Conservation (phyloP, 1,284 basidiomycete genomes). For the Cryptococcus sp. region DNA sequence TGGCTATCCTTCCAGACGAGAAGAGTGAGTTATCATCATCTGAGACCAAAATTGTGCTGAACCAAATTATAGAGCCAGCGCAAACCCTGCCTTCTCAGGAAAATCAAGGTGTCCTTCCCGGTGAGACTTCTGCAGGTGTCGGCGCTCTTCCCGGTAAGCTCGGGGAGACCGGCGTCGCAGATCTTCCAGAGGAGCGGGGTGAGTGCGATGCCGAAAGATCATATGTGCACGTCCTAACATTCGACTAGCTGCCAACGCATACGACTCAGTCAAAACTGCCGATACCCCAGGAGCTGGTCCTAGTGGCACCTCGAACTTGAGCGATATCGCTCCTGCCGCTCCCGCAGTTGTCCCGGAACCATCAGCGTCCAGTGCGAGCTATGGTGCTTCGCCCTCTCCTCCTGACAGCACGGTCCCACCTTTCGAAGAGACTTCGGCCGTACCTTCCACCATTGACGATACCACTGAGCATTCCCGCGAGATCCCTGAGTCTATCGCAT, state of each 20-base stretch:
- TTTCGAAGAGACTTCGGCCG: not conserved
- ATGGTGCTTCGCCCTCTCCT: too few species aligned
- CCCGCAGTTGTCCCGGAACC: not conserved
- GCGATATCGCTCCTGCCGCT: not conserved
- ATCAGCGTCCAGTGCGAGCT: not conserved
- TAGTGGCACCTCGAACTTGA: conserved; percentile 4
- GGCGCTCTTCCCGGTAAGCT: conserved; percentile 52
- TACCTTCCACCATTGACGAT: not conserved
- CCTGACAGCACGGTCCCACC: not conserved
- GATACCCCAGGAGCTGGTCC: too few species aligned
- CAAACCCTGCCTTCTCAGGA: conserved; percentile 27
- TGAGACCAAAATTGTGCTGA: not conserved
- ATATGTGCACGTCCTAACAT: not conserved
- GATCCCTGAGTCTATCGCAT: not conserved
- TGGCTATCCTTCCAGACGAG: conserved; percentile 56
- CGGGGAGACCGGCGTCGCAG: conserved; percentile 48
- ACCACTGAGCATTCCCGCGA: not conserved
- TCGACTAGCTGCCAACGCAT: conserved; percentile 1
- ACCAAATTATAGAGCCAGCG: conserved; percentile 4
- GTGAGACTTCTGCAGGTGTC: conserved; percentile 42
- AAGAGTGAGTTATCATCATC: conserved; percentile 24
- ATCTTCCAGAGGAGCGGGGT: conserved; percentile 47
- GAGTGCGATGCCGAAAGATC: not conserved
- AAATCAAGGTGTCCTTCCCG: conserved; percentile 28
- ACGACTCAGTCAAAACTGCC: not conserved